Base-by-base conservation (phyloP, 228 moss, liverwort and hornwort species). In the Sphagnum fallax region DNA sequence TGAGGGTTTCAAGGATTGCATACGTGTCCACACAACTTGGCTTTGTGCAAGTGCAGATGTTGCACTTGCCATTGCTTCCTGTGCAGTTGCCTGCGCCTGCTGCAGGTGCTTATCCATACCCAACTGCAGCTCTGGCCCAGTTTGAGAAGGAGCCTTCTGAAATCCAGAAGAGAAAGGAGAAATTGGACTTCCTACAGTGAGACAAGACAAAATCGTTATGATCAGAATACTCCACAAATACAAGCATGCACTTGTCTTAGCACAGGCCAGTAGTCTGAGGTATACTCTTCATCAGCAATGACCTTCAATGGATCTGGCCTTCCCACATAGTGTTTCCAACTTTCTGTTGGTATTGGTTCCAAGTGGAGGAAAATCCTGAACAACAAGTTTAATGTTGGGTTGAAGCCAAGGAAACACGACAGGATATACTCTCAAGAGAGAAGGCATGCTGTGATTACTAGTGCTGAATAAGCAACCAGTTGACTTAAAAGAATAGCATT, bases 11-110 rank as follows among this genome's bases (percentile, higher is more conserved):
- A 78, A 68, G 13, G 87, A 81, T 68, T 83, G 87, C 51, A 87
- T 68, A 10, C 81, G 83, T 16, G 87, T 80, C 87, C 87, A 87
- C 53, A 74, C 78, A 67, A 87, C 70, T 53, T 87, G 87, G 70
- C 87, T 87, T 78, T 87, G 87, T 47, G 87, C 83, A 70, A 87
- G 87, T 63, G 87, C 87, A 5, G 87, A 83, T 59, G 87, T 80
- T 53, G 87, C 87, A 79, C 83, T 87, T 60, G 83, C 78, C 53
- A 87, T 71, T 47, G 87, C 87, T 68, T 87, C 83, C 68, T 87
- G 87, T 11, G 87, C 87, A 78, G 78, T 87, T 9, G 78, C 69
- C 66, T 87, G 87, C 61, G 87, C 87, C 68, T 78, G 62, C 70
- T 83, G 78, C 57, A 87, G 78, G 69, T 87, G 87, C 52, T 62